Base-by-base conservation (phyloP, 352 stramenopile species). In the Phytophthora gonapodyides region DNA sequence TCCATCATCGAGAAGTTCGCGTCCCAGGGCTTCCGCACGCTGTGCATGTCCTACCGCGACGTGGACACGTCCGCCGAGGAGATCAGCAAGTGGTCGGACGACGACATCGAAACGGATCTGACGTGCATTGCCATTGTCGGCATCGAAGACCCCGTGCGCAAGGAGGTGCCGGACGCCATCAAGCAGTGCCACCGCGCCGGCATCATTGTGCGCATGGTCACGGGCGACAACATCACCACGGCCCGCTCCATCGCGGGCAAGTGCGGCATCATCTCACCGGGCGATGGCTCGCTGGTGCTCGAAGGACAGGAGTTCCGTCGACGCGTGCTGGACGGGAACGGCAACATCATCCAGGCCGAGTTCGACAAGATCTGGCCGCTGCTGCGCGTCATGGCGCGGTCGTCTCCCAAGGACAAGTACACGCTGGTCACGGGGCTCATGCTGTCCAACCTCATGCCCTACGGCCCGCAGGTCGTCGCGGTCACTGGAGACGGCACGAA, bases 121-220 rank as follows among this genome's bases (percentile, higher is more conserved):
- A 95, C 85, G 11, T 96, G 88, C 57, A 72, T 97, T 17, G 78
- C 65, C 16, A 89, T 98, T 53, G 93, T 98, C 9, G 94, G 92
- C 27, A 98, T 98, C 50, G 89, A 98, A 71, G 94, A 98, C 65
- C 91, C 93, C 15, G 89, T 98, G 19, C 93, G 97, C 16, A 78
- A 77, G 6, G 95, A 99, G 60, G 97, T 99, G 15, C 89, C 93
- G 5, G 83, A 93, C 16, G 84, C 97, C 7, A 98, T 99, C 27
- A 61, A 75, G 40, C 83, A 82, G 12, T 99, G 97, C 75, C 86
- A 98, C 65, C 76, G 78, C 7, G 96, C 97, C 5, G 98, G 98
- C 38, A 99, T 99, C 67, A 82, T 96, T 35, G 97, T 99, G 37
- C 93, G 97, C 41, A 99, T 99, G 97, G 92, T 99, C 38, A 99